Evolutionary conservation across 2,329 filamentous ascomycete genomes (phyloP).

Genomic region (Aschersonia sp.): DNA sequence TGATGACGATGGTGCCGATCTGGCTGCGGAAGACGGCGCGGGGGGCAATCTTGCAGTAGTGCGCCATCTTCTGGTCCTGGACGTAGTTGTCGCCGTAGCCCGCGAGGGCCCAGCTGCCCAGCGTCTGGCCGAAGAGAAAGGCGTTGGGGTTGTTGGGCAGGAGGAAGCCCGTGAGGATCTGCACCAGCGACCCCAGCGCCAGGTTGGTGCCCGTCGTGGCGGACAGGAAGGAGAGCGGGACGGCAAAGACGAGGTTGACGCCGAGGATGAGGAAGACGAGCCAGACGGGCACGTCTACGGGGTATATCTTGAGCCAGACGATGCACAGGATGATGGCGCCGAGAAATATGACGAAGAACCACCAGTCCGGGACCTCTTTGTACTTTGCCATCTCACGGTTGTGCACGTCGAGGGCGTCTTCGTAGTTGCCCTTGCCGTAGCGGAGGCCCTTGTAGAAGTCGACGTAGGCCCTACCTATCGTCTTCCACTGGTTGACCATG

Average conservation of each 20-base stretch:
- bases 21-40: constrained; percentile 32
- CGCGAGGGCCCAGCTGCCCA: constrained; percentile 8
- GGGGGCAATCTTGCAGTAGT: constrained; percentile 35
- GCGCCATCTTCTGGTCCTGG: constrained; percentile 35
- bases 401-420: constrained; percentile 25
- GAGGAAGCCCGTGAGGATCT: constrained; percentile 21
- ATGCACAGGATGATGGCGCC: constrained; percentile 16
- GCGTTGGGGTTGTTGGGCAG: constrained; percentile 11
- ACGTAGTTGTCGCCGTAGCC: constrained; percentile 27
- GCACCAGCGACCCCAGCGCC: constrained; percentile 23
- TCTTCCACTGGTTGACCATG: constrained; percentile 18
- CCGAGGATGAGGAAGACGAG: constrained; percentile 25
- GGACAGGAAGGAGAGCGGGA: constrained; percentile 27
- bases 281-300: constrained; percentile 19
- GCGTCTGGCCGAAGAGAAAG: constrained; percentile 11
- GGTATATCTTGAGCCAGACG: constrained; percentile 12
- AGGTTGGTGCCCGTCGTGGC: constrained; percentile 30
- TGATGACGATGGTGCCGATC: constrained; percentile 27
- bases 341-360: constrained; percentile 26
- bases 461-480: constrained; percentile 19
- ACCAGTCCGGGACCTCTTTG: constrained; percentile 30
- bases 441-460: constrained; percentile 24
- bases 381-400: constrained; percentile 24
- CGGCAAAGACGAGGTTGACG: constrained; percentile 23
- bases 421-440: constrained; percentile 24